A percentile compares a stretch with the other conserved stretches of the same genome.
Evolutionary conservation across 768 basidiomycete species (phyloP).

Genomic region (Podaxis sp.): DNA sequence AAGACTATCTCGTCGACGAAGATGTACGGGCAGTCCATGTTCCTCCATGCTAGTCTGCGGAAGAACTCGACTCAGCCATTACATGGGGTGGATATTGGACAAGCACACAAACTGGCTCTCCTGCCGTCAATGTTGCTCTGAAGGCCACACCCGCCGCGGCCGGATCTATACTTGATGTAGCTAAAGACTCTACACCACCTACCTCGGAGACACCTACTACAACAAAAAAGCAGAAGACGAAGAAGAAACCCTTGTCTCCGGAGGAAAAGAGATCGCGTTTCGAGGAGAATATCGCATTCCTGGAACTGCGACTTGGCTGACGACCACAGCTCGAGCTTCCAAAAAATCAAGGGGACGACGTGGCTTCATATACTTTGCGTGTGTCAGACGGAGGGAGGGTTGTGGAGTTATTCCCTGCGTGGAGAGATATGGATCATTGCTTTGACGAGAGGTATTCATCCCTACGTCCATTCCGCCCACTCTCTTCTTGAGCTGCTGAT

Average conservation of each 20-base stretch:
- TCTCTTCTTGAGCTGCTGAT: not conserved
- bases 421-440: slow-evolving; percentile 41
- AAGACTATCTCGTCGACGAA: too few species aligned
- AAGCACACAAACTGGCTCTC: not conserved
- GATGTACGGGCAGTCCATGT: too few species aligned
- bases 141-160: not conserved
- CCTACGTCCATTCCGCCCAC: slow-evolving; percentile 38
- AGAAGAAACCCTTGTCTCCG: slow-evolving; percentile 26
- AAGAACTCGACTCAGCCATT: too few species aligned
- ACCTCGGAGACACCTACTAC: slow-evolving; percentile 4
- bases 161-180: not conserved
- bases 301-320: slow-evolving; percentile 37
- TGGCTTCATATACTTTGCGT: slow-evolving; percentile 53
- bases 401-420: slow-evolving; percentile 45
- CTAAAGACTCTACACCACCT: slow-evolving; percentile 9
- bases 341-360: slow-evolving; percentile 38
- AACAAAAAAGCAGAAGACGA: slow-evolving; percentile 5
- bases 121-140: not conserved
- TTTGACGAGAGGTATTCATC: slow-evolving; percentile 43
- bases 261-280: slow-evolving; percentile 32
- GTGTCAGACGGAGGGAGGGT: slow-evolving; percentile 42
- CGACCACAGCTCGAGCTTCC: slow-evolving; percentile 31
- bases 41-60: too few species aligned
- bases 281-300: slow-evolving; percentile 32
- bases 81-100: too few species aligned